Evolutionary conservation across 164 flowering plant genomes (phyloP), one percentile per base, ranked within the genome.

Genomic region (Tinospora cordifolia): DNA sequence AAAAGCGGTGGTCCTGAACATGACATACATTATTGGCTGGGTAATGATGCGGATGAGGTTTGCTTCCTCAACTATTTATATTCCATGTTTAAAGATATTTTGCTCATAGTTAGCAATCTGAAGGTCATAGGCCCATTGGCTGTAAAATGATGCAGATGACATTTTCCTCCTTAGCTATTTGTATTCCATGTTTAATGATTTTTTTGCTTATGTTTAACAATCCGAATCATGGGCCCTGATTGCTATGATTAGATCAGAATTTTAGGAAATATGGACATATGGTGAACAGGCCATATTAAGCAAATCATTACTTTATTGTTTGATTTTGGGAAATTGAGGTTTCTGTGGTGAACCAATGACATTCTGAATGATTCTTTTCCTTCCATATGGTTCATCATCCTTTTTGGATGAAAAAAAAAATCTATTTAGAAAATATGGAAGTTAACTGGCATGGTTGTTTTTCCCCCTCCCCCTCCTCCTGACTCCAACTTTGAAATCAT

Each of bases 11-110:
- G 79, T 73, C 75, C 75, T 65, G 83, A 76, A 54, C 86, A 88
- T 71, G 90, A 84, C 49, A 77, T 88, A 62, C 91, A 90, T 69
- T 90, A 85, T 67, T 90, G 95, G 95, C 75, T 83, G 69, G 95
- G 95, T n/a, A 81, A 75, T 59, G 85, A 80, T 74, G 78, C 84
- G 21, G 80, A 68, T 58, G 78, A 86, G 88, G 90, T 87, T 14
- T 26, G 49, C 34, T 25, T 63, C 10, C 69, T 51, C 22, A 51
- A 7, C n/a, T 15, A 40, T 60, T 59, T 54, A 54, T 69, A 8
- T 54, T 30, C 57, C 17, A 49, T 19, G 46, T 49, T 14, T 49
- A 14, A 7, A 10, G 57, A 49, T 49, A 17, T 49, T 49, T 14
- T 14, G 57, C n/a, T 49, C 5, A 49, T 49, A 49, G 21, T 69